Evolutionary conservation across 1,284 basidiomycete species (phyloP).

Genomic region (Cutaneotrichosporon dermatis): DNA sequence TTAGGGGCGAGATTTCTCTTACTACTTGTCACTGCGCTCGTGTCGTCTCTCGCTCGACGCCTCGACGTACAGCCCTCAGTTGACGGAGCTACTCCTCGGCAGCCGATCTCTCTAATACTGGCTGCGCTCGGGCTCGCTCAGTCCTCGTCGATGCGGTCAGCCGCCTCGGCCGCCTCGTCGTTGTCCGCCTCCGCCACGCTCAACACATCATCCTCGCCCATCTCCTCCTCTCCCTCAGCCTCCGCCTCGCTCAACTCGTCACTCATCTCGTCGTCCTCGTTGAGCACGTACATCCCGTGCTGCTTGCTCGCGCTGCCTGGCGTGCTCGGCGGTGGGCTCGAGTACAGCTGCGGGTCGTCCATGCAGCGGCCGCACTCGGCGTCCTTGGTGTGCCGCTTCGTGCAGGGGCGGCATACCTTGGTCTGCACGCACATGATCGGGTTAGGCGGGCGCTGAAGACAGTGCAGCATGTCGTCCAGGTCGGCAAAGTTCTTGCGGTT

Average conservation of each 20-base stretch:
- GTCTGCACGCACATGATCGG: slow-evolving; percentile 22
- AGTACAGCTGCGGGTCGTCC: slow-evolving; percentile 17
- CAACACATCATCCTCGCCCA: not conserved
- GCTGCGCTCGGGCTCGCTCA: too few relatives aligned
- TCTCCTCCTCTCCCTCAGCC: not conserved
- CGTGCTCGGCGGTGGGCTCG: slow-evolving; percentile 9
- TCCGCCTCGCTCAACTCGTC: not conserved
- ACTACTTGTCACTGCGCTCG: not conserved
- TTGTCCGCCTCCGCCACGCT: not conserved
- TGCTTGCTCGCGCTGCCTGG: slow-evolving; percentile 3
- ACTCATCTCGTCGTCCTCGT: not conserved
- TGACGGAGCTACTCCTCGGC: too few relatives aligned
- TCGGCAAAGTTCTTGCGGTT: slow-evolving; percentile 75
- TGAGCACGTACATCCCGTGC: not conserved
- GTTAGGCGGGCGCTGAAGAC: slow-evolving; percentile 64
- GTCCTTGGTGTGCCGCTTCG: slow-evolving; percentile 17
- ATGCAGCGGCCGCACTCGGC: slow-evolving; percentile 20
- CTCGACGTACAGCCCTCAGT: too few relatives aligned
- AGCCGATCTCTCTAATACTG: too few relatives aligned
- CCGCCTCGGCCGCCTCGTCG: slow-evolving; percentile 5
- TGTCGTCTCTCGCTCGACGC: too few relatives aligned
- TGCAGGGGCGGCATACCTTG: slow-evolving; percentile 24
- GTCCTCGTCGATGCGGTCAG: not conserved
- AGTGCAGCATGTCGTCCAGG: slow-evolving; percentile 72
- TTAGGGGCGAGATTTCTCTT: too few relatives aligned